These are phyloP conservation scores for Tirmania nivea DNA, from an alignment of 495 filamentous ascomycete species.

Conservation along the genomic window DNA sequence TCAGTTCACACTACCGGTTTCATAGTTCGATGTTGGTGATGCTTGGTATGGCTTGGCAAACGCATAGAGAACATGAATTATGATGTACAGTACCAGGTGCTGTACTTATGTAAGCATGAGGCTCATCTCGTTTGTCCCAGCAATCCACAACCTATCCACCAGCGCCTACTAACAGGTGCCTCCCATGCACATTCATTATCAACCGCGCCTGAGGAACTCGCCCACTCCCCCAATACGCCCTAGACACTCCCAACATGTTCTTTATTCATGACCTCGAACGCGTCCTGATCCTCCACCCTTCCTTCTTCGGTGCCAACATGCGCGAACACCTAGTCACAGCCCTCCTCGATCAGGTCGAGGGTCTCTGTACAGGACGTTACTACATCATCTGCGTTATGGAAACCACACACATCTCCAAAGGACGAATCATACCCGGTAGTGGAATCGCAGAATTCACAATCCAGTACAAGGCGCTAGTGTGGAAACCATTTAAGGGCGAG, in stretches of 20 bases:
- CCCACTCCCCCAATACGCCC: not conserved
- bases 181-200: too few relatives aligned
- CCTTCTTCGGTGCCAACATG: conserved; percentile 83
- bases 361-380: conserved; percentile 75
- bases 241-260: conserved; percentile 42
- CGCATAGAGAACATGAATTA: too few relatives aligned
- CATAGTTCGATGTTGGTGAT: too few relatives aligned
- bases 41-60: too few relatives aligned
- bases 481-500: conserved; percentile 91
- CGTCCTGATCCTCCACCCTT: conserved; percentile 79
- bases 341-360: conserved; percentile 79
- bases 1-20: too few relatives aligned
- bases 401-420: conserved; percentile 73
- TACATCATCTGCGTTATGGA: conserved; percentile 96
- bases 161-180: too few relatives aligned
- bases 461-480: conserved; percentile 85
- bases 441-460: conserved; percentile 87
- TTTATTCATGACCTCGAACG: conserved; percentile 93
- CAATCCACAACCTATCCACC: too few relatives aligned
- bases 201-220: too few relatives aligned
- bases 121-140: too few relatives aligned
- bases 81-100: too few relatives aligned
- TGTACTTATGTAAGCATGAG: too few relatives aligned
- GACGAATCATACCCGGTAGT: conserved; percentile 69
- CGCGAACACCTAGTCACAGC: conserved; percentile 67